Evolutionary conservation across 169 alveolate genomes (phyloP).

Genomic region (Babesia divergens): DNA sequence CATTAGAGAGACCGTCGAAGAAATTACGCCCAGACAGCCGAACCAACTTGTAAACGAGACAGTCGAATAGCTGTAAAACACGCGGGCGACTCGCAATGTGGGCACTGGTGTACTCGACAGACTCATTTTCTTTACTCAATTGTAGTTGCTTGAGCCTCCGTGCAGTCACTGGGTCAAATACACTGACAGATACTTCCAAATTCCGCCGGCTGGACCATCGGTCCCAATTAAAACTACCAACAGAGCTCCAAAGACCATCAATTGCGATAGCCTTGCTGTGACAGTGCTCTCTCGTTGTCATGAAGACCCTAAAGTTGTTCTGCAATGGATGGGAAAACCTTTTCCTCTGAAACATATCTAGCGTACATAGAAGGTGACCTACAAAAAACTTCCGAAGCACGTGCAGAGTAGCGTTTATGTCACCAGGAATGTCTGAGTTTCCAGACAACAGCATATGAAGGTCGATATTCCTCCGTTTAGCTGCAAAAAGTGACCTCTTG

Average conservation of each 20-base stretch:
- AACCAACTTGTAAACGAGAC: slow-evolving; percentile 25
- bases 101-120: slow-evolving; percentile 44
- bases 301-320: slow-evolving; percentile 59
- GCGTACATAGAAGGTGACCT: neutral
- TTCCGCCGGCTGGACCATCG: slow-evolving; percentile 72
- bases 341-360: slow-evolving; percentile 16
- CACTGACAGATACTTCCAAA: slow-evolving; percentile 68
- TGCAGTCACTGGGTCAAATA: slow-evolving; percentile 62
- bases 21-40: slow-evolving; percentile 43
- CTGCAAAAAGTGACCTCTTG: slow-evolving; percentile 70
- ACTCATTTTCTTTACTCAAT: slow-evolving; percentile 22
- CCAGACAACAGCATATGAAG: slow-evolving; percentile 79
- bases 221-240: slow-evolving; percentile 76
- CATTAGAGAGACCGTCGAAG: slow-evolving; percentile 57
- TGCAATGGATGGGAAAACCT: slow-evolving; percentile 20
- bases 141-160: slow-evolving; percentile 39
- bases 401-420: slow-evolving; percentile 75
- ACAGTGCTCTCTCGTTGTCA: slow-evolving; percentile 69
- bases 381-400: slow-evolving; percentile 70
- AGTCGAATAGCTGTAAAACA: slow-evolving; percentile 47
- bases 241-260: slow-evolving; percentile 73
- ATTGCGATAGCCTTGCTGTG: slow-evolving; percentile 71
- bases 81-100: slow-evolving; percentile 24
- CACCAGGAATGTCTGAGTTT: slow-evolving; percentile 79
- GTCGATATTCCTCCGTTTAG: slow-evolving; percentile 63